Evolutionary conservation across 139 green algal genomes (phyloP), one percentile per base, ranked within the genome.

Genomic region (Medakamo hakoo): DNA sequence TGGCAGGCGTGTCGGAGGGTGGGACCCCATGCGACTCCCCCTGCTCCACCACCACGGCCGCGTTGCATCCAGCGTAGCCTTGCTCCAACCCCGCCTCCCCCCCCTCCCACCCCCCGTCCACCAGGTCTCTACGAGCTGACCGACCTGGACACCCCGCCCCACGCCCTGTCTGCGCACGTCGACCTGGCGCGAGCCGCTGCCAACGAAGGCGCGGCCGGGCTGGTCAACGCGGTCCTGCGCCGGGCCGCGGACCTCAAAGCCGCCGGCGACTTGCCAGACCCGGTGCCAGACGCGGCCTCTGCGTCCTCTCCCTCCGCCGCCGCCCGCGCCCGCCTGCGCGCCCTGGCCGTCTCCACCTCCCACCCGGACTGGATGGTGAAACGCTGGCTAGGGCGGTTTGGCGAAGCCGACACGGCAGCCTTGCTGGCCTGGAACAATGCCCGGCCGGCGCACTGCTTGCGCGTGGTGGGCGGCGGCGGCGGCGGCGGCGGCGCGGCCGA

Each of bases 291-390:
- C 57, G 27, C 66, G 75, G 19, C 14, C 14, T 23, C 29, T 28
- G 55, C 26, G 62, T 26, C 63, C 29, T 3, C 63, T 80, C 28
- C 70, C 68, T 1, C 29, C 49, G n/a, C 71, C 67, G 5, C 27
- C 56, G 30, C 4, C 60, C n/a, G 30, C 52, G 2, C 3, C 30
- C 1, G 30, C 58, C 30, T 57, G 59, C 48, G 31, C 2, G 52
- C 62, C n/a, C 40, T 84, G 57, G 76, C 56, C 0, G 4, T 84
- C 0, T 59, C 56, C 21, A 52, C 71, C 62, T 83, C 69, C 27
- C 85, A 92, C 68, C 86, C 85, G 30, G 77, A 66, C 21, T 95
- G 88, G 88, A 69, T 95, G 66, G 82, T 91, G 49, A 16, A 58
- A 16, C 62, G 78, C 24, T 95, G 88, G 88, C 56, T 91, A 30